Conservation (phyloP, 2,329 filamentous ascomycete species). For the Coleophoma cylindrospora region DNA sequence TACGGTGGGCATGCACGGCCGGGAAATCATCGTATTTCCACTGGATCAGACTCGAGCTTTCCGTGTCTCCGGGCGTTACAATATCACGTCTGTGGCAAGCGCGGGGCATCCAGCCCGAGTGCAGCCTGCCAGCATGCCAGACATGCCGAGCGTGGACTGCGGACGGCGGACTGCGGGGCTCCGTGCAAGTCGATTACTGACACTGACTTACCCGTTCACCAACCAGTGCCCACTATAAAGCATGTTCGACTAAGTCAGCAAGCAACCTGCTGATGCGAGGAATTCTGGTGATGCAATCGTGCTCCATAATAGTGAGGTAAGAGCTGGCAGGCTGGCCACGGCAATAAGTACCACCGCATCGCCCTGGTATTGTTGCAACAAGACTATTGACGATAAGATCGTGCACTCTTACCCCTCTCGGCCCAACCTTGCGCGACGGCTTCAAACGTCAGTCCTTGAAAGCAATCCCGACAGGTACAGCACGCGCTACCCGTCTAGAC, state of each 20-base stretch:
- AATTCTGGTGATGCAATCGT: no score
- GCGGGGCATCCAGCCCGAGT: no score
- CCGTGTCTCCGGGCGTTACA: background rate
- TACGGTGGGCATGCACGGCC: slow-evolving; percentile 1
- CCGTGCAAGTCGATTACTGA: background rate
- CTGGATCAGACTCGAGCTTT: slow-evolving; percentile 3
- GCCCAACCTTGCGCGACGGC: background rate
- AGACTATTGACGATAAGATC: background rate
- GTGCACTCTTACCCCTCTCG: background rate
- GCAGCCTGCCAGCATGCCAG: no score
- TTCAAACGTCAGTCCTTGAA: background rate
- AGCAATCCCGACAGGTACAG: background rate
- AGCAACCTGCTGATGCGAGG: no score
- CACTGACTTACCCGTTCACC: background rate
- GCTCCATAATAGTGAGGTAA: no score
- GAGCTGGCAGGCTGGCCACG: no score
- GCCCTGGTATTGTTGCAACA: background rate
- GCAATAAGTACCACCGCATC: background rate
- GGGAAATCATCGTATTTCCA: slow-evolving; percentile 15
- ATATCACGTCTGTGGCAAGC: background rate
- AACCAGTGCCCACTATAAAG: no score
- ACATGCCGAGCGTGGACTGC: no score
- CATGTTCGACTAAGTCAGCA: no score
- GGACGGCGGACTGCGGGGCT: background rate
- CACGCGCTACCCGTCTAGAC: background rate